phyloP scores from a whole-genome alignment of 768 basidiomycete genomes.

The Calocybe gangraenosa region DNA sequence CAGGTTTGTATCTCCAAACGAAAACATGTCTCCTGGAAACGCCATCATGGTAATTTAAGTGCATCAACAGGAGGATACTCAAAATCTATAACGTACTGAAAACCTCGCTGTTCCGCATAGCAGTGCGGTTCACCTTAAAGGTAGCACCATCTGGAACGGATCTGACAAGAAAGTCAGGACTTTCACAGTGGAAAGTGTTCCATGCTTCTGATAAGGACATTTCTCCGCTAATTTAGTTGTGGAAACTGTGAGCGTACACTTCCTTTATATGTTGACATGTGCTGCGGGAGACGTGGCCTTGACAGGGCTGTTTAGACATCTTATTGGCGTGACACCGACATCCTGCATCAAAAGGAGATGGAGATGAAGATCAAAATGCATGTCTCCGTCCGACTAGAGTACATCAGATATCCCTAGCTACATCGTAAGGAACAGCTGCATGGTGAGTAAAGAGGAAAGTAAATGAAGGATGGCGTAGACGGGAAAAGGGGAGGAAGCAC shows the following conservation, averaged over 20 bases:
- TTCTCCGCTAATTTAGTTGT: not conserved
- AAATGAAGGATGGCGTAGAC: slow-evolving; percentile 21
- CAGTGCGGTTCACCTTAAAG: slow-evolving; percentile 46
- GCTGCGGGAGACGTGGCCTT: slow-evolving; percentile 1
- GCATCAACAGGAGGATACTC: not conserved
- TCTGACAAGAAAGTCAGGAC: slow-evolving; percentile 53
- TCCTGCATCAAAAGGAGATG: slow-evolving; percentile 22
- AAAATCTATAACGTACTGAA: slow-evolving; percentile 45
- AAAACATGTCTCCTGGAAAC: slow-evolving; percentile 63
- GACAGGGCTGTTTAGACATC: slow-evolving; percentile 1
- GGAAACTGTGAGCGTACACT: not conserved
- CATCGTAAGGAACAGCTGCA: slow-evolving; percentile 17
- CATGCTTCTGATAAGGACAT: slow-evolving; percentile 21
- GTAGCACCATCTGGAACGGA: slow-evolving; percentile 47
- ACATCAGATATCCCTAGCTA: slow-evolving; percentile 32
- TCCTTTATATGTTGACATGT: slow-evolving; percentile 1
- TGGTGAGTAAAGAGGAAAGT: slow-evolving; percentile 21
- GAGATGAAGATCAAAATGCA: slow-evolving; percentile 21
- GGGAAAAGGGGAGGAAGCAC: slow-evolving; percentile 28
- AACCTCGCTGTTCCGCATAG: slow-evolving; percentile 53
- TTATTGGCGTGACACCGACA: slow-evolving; percentile 10
- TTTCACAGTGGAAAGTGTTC: slow-evolving; percentile 38
- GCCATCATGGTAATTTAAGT: not conserved
- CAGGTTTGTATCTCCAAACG: slow-evolving; percentile 40
- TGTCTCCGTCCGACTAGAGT: slow-evolving; percentile 30